Base-by-base conservation (phyloP, 2,329 filamentous ascomycete genomes). In the Cryoendolithus antarcticus region DNA sequence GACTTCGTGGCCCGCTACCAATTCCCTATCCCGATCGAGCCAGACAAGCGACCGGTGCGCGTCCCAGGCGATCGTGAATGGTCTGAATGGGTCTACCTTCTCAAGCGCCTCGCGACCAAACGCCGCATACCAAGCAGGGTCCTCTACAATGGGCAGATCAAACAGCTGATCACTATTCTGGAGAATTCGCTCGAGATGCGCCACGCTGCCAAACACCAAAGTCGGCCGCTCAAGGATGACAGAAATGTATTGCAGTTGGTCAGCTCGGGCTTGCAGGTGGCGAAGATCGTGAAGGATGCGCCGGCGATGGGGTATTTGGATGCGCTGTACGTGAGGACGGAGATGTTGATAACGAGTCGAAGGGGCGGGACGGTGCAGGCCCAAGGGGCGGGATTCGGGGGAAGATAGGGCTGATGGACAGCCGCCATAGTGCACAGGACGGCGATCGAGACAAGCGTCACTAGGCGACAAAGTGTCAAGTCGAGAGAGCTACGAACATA, bases 1-100 rank as follows among this genome's bases (percentile, higher is more conserved):
- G 83, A 93, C 63, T 93, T 93, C 62, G 80, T 93, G 53, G 85
- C 85, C 52, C 86, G 86, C 62, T 91, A 91, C 59, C 84, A 89
- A 62, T 93, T 93, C 57, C 85, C 85, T 9, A 86, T 93, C 50
- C 85, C 85, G 8, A 63, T 91, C 52, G 83, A 85, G 41, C 75
- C 82, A 59, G 82, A 89, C 59, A 86, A 86, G 74, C 74, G 83
- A 49, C 80, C 80, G 41, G 72, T 88, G 38, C 77, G 82, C 57
- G 67, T 77, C 34, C 77, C 83, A 27, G 77, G 79, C 53, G 83
- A 88, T 62, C 73, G 83, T 45, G 85, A 91, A 60, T 93, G 85
- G 85, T 89, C 83, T 34, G 85, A 93, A 63, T 93, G 85, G 85
- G 85, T 89, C 40, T 86, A 88, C 60, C 72, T 93, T 42, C 69